Evolutionary conservation across 1,139 yeast species (phyloP), one percentile per base, ranked within the genome.

Genomic region (Petasospora rhodanensis): DNA sequence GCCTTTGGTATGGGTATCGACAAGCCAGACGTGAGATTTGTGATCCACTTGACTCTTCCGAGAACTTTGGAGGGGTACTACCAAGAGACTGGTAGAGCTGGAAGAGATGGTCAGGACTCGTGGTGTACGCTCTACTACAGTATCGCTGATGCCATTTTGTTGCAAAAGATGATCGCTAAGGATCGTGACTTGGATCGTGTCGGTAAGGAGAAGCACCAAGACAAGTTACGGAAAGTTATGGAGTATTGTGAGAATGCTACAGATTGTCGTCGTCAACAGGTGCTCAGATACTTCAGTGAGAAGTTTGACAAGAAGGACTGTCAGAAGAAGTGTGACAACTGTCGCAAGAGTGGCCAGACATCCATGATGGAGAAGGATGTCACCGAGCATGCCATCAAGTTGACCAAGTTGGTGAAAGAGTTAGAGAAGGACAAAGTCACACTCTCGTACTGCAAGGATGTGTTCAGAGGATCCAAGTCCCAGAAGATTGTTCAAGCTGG

Each of bases 1-100:
- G 98, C 97, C 0, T 91, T 91, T 67, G 98, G 98, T 20, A 91
- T 91, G 97, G 98, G 98, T 34, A 91, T 91, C 40, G 98, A 91
- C 61, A 91, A 91, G 55, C 86, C 96, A 0, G 94, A 91, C 58
- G 98, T 91, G 7, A 62, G 98, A 34, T 89, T 73, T 64, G 97
- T 91, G 4, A 77, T 85, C 31, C 98, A 91, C 59, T 68, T 81
- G 41, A 83, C 89, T n/a, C 64, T 91, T 23, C 97, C 98, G 0
- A 65, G 96, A 51, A 84, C 87, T 31, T 63, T 91, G 41, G 98
- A 91, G 61, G 97, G 97, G 0, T 91, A 91, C 55, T 91, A 91
- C 51, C 98, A 91, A 60, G 98, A 91, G 56, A 87, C 97, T 1
- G 98, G 98, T n/a, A 77, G 98, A 59, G 98, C 97, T 2, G 98